Evolutionary conservation across 169 alveolate species (phyloP).

Genomic region (Hepatocystis sp.): DNA sequence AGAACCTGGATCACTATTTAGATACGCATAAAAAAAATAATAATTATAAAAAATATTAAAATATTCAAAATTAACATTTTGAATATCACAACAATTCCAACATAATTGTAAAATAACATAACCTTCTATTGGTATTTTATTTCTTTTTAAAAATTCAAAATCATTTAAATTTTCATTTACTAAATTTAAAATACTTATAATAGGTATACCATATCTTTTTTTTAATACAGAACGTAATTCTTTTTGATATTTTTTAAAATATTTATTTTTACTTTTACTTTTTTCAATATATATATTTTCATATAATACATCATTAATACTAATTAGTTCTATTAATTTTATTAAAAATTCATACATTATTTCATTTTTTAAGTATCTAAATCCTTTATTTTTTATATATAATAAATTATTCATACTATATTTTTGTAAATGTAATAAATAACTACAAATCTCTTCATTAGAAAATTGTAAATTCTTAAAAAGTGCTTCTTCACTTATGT

Average conservation of each 20-base stretch:
- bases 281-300: constrained; percentile 24
- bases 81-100: constrained; percentile 69
- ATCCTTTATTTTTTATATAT: constrained; percentile 53
- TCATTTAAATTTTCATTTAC: constrained; percentile 39
- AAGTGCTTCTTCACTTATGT: constrained; percentile 45
- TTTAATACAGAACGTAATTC: constrained; percentile 37
- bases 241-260: constrained; percentile 22
- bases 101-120: constrained; percentile 65
- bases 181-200: constrained; percentile 27
- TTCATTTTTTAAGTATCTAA: constrained; percentile 60
- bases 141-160: constrained; percentile 30
- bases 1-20: constrained; percentile 24
- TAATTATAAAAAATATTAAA: constrained; percentile 57
- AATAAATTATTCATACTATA: constrained; percentile 52
- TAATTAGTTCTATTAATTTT: constrained; percentile 51
- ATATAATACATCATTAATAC: constrained; percentile 55
- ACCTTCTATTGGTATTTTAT: constrained; percentile 44
- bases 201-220: constrained; percentile 39
- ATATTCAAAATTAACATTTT: constrained; percentile 50
- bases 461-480: constrained; percentile 65
- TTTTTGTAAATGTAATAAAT: constrained; percentile 64
- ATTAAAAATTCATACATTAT: constrained; percentile 44
- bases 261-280: not conserved
- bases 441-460: constrained; percentile 62
- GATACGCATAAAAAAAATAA: constrained; percentile 57